Evolutionary conservation across 768 basidiomycete species (phyloP).

Genomic region (Russula griseocarnosa): DNA sequence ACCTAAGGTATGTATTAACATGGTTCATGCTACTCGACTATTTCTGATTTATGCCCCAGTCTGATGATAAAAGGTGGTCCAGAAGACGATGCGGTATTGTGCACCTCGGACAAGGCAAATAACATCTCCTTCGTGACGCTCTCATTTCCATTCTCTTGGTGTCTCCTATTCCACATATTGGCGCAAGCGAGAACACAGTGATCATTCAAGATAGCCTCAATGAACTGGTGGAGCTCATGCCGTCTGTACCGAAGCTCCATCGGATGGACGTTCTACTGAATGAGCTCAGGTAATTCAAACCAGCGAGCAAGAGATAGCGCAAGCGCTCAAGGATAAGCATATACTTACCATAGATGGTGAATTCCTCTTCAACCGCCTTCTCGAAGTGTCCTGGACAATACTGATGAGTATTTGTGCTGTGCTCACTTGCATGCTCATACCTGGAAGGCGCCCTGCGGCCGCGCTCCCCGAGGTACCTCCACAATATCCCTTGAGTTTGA

Average conservation of each 20-base stretch:
- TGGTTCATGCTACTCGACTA: conserved; percentile 14
- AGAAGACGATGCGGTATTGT: conserved; percentile 85
- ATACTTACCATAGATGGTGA: conserved; percentile 67
- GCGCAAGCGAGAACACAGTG: conserved; percentile 41
- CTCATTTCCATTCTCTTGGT: conserved; percentile 85
- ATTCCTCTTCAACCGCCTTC: too few species aligned
- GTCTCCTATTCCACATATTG: conserved; percentile 41
- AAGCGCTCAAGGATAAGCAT: conserved; percentile 60
- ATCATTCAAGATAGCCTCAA: conserved; percentile 77
- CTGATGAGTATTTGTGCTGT: too few species aligned
- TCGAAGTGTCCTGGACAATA: too few species aligned
- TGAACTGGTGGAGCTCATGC: conserved; percentile 79
- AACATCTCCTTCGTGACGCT: conserved; percentile 77
- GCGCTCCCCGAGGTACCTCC: conserved; percentile 62
- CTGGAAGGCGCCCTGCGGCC: conserved; percentile 76
- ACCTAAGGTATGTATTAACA: conserved; percentile 11
- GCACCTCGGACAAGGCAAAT: conserved; percentile 78
- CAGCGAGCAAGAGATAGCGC: conserved; percentile 68
- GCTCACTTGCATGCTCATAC: not conserved
- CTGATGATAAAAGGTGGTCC: conserved; percentile 72
- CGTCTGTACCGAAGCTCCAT: conserved; percentile 72
- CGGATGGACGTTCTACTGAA: conserved; percentile 57
- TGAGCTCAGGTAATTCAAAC: conserved; percentile 67
- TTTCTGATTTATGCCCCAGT: conserved; percentile 19
- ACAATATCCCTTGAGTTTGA: conserved; percentile 39